phyloP scores from a whole-genome alignment of 352 stramenopile genomes.

The Phytophthora agathidicida region DNA sequence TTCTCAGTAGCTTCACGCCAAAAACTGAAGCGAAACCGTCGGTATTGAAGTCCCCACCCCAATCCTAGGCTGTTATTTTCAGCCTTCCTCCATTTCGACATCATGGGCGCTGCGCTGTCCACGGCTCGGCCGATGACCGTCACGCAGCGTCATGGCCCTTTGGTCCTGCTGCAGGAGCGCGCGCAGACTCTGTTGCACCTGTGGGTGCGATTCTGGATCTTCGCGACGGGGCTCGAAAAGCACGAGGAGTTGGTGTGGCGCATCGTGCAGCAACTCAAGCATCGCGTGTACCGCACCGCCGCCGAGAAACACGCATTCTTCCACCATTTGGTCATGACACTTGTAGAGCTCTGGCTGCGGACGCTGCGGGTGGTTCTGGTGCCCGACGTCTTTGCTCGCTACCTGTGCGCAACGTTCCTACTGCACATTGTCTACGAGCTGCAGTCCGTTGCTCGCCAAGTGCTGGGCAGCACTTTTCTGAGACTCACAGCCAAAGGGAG shows the following conservation, averaged over 20 bases:
- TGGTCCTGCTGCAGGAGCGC: constrained; percentile 27
- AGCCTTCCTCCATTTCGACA: constrained; percentile 15
- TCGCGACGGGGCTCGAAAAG: constrained; percentile 70
- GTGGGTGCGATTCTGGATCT: constrained; percentile 84
- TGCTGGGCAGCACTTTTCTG: constrained; percentile 39
- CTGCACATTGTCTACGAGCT: constrained; percentile 85
- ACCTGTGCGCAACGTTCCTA: constrained; percentile 73
- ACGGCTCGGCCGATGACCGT: constrained; percentile 15
- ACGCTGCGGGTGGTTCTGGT: constrained; percentile 75
- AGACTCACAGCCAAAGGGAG: constrained; percentile 57
- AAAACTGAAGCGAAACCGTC: constrained; percentile 23
- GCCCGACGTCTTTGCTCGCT: constrained; percentile 81
- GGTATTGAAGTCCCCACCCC: no score
- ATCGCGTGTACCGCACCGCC: constrained; percentile 42
- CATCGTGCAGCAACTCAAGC: constrained; percentile 57
- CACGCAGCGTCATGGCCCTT: constrained; percentile 21
- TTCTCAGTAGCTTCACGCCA: constrained; percentile 13
- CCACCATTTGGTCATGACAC: constrained; percentile 59
- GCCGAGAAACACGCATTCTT: constrained; percentile 41
- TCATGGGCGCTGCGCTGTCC: constrained; percentile 31
- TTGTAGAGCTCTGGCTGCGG: constrained; percentile 77
- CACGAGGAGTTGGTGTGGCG: constrained; percentile 57
- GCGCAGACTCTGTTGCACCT: constrained; percentile 45
- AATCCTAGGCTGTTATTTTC: constrained; percentile 21
- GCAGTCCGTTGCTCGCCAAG: constrained; percentile 38